Conservation (phyloP, 768 basidiomycete genomes). For the Mycena galericulata region DNA sequence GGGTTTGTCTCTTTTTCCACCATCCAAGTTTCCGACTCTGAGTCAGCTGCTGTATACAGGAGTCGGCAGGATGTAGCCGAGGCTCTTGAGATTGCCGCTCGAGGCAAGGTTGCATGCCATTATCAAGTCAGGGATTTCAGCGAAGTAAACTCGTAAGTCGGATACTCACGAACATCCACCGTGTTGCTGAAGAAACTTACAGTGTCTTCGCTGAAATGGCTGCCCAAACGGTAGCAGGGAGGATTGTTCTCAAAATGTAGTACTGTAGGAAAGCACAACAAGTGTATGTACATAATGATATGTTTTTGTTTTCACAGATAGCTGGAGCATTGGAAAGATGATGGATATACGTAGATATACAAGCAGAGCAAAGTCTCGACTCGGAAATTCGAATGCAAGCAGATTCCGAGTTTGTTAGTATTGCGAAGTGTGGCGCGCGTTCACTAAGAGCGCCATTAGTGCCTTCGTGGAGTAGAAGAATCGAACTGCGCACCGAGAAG, state of each 20-base stretch:
- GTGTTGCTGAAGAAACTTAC: neutral
- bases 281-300: neutral
- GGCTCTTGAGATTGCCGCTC: conserved; percentile 77
- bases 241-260: conserved; percentile 46
- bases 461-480: neutral
- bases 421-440: too few relatives aligned
- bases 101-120: conserved; percentile 74
- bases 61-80: conserved; percentile 86
- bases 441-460: neutral
- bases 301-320: neutral
- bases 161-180: neutral
- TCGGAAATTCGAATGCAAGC: too few relatives aligned
- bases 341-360: too few relatives aligned
- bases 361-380: too few relatives aligned
- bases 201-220: conserved; percentile 15
- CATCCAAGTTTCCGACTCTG: neutral
- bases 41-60: conserved; percentile 46
- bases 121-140: conserved; percentile 59
- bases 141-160: conserved; percentile 63
- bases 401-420: too few relatives aligned
- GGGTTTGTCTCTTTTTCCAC: conserved; percentile 41
- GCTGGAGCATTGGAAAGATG: too few relatives aligned
- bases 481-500: conserved; percentile 41
- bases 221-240: conserved; percentile 47
- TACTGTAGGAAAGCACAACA: neutral